These are phyloP conservation scores for Metarhizium album DNA, from an alignment of 2,329 filamentous ascomycete genomes.

Conservation along the genomic window DNA sequence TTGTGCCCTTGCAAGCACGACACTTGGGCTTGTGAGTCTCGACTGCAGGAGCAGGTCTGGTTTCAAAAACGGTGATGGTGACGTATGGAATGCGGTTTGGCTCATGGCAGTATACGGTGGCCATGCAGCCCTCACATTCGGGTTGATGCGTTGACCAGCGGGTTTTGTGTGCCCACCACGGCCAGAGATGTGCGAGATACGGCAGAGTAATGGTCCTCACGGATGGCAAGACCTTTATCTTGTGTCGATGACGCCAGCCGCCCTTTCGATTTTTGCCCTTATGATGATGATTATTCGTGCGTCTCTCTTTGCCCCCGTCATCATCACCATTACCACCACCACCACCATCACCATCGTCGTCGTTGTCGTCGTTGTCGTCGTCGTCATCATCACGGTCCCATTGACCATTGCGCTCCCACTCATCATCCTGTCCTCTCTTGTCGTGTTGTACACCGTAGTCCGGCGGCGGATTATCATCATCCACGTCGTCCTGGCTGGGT, in stretches of 20 bases:
- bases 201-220: conserved; percentile 1
- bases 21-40: conserved; percentile 2
- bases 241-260: too few species aligned
- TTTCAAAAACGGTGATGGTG: not conserved
- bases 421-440: too few species aligned
- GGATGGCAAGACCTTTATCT: not conserved
- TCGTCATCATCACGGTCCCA: too few species aligned
- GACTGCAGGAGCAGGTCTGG: not conserved
- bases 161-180: conserved; percentile 1
- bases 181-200: conserved; percentile 1
- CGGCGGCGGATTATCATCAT: not conserved
- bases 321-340: too few species aligned
- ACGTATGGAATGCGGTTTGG: not conserved
- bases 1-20: conserved; percentile 3
- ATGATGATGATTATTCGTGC: too few species aligned
- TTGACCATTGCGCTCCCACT: too few species aligned
- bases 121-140: conserved; percentile 1
- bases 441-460: too few species aligned
- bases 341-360: too few species aligned
- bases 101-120: conserved; percentile 1
- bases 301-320: too few species aligned
- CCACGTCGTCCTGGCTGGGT: not conserved
- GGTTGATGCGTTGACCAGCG: not conserved
- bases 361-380: too few species aligned
- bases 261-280: too few species aligned